Conservation (phyloP, 495 filamentous ascomycete species). For the Hypomontagnella monticulosa region DNA sequence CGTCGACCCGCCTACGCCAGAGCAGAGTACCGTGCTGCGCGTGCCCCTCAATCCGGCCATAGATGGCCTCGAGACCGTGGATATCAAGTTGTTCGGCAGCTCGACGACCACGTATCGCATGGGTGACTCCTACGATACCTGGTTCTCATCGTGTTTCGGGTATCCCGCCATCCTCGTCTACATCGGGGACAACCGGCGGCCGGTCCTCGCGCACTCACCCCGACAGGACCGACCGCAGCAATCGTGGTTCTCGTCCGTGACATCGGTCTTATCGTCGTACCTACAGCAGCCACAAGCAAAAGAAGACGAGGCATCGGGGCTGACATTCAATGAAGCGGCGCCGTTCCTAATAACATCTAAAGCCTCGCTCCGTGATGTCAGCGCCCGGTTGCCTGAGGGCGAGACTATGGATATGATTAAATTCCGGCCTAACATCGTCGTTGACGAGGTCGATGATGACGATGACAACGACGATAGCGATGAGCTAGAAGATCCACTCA, state of each 20-base stretch:
- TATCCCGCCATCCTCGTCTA: constrained; percentile 73
- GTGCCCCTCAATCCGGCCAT: constrained; percentile 70
- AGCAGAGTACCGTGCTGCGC: constrained; percentile 49
- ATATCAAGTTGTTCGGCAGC: constrained; percentile 71
- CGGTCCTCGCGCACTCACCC: constrained; percentile 66
- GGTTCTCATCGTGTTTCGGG: constrained; percentile 79
- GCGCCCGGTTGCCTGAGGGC: constrained; percentile 62
- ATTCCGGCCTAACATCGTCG: constrained; percentile 86
- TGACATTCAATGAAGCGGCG: constrained; percentile 85
- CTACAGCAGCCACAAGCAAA: constrained; percentile 21
- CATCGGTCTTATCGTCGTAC: constrained; percentile 48
- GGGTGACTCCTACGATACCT: constrained; percentile 70
- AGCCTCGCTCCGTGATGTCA: constrained; percentile 73
- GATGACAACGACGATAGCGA: constrained; percentile 32
- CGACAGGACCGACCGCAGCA: constrained; percentile 24
- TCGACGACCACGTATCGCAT: constrained; percentile 73
- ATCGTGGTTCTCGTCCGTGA: constrained; percentile 59
- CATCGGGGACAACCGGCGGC: constrained; percentile 69
- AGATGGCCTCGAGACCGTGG: constrained; percentile 57
- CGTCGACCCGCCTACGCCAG: constrained; percentile 25
- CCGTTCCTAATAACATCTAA: constrained; percentile 78
- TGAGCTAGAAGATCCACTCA: constrained; percentile 46
- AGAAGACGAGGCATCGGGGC: constrained; percentile 29
- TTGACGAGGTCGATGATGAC: constrained; percentile 60
- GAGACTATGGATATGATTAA: constrained; percentile 76